Conservation (phyloP, 257 asterid genomes). For the Prunella vulgaris region DNA sequence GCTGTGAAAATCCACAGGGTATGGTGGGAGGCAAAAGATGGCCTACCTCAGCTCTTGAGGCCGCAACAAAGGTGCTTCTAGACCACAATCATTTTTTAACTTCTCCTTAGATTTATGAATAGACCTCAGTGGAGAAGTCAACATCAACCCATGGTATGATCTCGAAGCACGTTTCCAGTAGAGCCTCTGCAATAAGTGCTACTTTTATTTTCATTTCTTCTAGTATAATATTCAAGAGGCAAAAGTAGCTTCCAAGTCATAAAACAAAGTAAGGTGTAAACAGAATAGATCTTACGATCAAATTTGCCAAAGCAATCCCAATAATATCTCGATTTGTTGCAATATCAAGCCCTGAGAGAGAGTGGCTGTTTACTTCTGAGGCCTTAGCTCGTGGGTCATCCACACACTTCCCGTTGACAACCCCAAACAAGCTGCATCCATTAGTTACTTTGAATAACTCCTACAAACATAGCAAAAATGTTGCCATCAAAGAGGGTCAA, state of each 20-base stretch:
- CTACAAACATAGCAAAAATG: conserved; percentile 32
- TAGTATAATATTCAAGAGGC: conserved; percentile 10
- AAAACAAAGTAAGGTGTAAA: background rate
- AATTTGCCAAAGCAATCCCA: conserved; percentile 91
- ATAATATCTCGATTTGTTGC: conserved; percentile 85
- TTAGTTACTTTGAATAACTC: conserved; percentile 82
- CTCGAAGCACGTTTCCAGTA: conserved; percentile 96
- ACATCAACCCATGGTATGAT: conserved; percentile 70
- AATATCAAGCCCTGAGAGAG: conserved; percentile 74
- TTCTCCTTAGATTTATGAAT: conserved; percentile 45
- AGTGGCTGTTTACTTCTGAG: conserved; percentile 73
- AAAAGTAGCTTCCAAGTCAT: background rate
- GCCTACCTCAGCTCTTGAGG: conserved; percentile 87
- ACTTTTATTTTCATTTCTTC: background rate
- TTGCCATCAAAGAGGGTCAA: background rate
- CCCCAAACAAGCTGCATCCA: conserved; percentile 77
- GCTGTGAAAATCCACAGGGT: background rate
- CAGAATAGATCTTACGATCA: conserved; percentile 59
- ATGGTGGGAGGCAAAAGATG: background rate
- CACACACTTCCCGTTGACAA: conserved; percentile 85
- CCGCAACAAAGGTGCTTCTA: conserved; percentile 64
- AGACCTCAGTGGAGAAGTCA: conserved; percentile 84
- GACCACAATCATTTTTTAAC: conserved; percentile 26
- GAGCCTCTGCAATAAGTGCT: conserved; percentile 63
- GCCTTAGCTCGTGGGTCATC: conserved; percentile 89